Evolutionary conservation across 2,329 filamentous ascomycete genomes (phyloP).

Genomic region (Arthrobotrys sphaeroides): DNA sequence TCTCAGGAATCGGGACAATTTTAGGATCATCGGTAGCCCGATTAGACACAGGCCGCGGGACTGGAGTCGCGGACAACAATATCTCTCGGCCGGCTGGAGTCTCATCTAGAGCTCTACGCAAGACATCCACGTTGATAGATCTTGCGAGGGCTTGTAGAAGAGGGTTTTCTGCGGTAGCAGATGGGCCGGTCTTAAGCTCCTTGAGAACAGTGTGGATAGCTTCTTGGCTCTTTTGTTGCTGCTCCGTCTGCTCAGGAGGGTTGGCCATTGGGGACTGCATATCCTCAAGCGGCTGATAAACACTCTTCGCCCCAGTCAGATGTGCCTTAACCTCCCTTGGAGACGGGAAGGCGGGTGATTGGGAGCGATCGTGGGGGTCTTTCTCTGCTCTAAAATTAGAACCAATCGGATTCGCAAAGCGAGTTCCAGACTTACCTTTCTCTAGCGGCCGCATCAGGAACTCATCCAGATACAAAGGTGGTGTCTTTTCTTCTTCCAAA

Average conservation of each 20-base stretch:
- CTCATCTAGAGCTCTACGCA: conserved; percentile 44
- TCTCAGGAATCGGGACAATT: conserved; percentile 37
- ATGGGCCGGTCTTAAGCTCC: conserved; percentile 43
- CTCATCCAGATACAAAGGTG: conserved; percentile 41
- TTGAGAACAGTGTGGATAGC: conserved; percentile 48
- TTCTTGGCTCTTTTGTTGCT: conserved; percentile 45
- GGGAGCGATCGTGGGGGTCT: conserved; percentile 19
- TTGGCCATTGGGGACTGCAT: neutral
- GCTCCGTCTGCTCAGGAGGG: conserved; percentile 17
- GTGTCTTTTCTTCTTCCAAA: conserved; percentile 33
- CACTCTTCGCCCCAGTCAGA: conserved; percentile 21
- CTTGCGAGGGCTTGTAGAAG: conserved; percentile 31
- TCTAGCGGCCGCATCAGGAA: conserved; percentile 45
- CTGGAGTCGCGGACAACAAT: conserved; percentile 32
- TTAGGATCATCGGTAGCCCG: conserved; percentile 21
- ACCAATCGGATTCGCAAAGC: neutral
- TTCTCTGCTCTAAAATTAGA: conserved; percentile 12
- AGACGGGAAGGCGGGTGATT: conserved; percentile 35
- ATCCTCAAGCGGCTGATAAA: conserved; percentile 39
- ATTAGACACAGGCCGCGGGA: conserved; percentile 32
- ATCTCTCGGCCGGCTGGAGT: conserved; percentile 48
- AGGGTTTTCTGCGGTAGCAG: conserved; percentile 26
- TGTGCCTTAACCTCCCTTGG: conserved; percentile 24
- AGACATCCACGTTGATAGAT: conserved; percentile 37
- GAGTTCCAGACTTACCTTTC: conserved; percentile 15